Base-by-base conservation (phyloP, 2,329 filamentous ascomycete genomes). In the Reticulascus tulasneorum region DNA sequence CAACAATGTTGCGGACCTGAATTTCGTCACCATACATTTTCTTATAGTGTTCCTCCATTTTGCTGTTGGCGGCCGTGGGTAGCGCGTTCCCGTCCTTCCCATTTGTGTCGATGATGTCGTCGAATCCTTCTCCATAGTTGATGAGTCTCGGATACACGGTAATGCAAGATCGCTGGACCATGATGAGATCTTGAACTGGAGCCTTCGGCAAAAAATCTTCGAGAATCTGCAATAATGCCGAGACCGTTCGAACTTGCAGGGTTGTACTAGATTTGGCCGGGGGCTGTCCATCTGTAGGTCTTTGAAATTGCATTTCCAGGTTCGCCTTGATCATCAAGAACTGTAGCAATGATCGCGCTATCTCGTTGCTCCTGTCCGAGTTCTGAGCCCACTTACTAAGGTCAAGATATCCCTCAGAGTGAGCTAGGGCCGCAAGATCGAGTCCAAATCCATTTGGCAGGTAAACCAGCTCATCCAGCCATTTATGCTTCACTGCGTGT, bases 21-120 rank as follows among this genome's bases (percentile, higher is more conserved):
- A 90, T 80, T 48, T 96, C 88, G 47, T 87, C 84, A 47, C 87
- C 86, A 57, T 98, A 98, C 90, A 98, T 97, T 53, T 86, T 86
- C 62, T 95, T 96, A 60, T 96, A 98, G 45, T 95, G 83, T 48
- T 96, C 88, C 54, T 97, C 90, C 93, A 98, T 98, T 58, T 88
- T 86, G 46, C 77, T 79, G 48, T 94, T 90, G 35, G 91, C 87
- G 16, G 82, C 79, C 15, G 77, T 71, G 0, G 90, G 84, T 2
- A 98, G 73, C 2, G 78, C 74, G 52, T 97, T 94, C n/a, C 86
- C 82, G 15, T 83, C 78, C 49, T 80, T 77, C 28, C 88, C 85
- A 54, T 94, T 95, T 9, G 75, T 72, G 52, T 97, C 87, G 47
- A 98, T 90, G 26, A 97, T 81, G 38, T 93, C 86, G 59, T 98